A percentile compares a stretch with the other conserved stretches of the same genome.
phyloP scores from a whole-genome alignment of 2,329 filamentous ascomycete genomes.

The Stagonosporopsis rhizophila region DNA sequence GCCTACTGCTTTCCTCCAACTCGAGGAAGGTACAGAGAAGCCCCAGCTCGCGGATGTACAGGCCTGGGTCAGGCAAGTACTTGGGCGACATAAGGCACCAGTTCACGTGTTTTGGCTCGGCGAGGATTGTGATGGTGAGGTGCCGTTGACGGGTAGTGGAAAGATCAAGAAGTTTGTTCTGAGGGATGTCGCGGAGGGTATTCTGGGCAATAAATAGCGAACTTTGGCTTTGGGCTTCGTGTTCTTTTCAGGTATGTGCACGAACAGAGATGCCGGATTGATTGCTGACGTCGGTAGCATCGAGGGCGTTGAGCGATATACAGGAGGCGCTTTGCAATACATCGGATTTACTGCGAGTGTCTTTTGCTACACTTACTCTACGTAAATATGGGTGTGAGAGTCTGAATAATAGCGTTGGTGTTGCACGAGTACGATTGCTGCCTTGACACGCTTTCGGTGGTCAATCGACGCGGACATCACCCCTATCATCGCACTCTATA shows the following conservation, averaged over 20 bases:
- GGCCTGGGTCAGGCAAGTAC: slow-evolving; percentile 47
- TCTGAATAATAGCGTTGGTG: neutral
- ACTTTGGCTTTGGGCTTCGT: neutral
- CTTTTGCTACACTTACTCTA: neutral
- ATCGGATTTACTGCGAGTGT: neutral
- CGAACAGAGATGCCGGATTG: neutral
- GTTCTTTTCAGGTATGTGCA: neutral
- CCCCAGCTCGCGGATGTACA: slow-evolving; percentile 45
- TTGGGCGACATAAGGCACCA: slow-evolving; percentile 62
- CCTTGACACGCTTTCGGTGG: neutral
- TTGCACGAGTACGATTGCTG: neutral
- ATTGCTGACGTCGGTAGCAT: neutral
- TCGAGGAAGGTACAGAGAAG: slow-evolving; percentile 30
- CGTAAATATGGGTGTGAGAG: neutral
- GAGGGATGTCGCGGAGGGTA: slow-evolving; percentile 36
- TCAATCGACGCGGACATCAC: neutral
- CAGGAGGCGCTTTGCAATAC: neutral
- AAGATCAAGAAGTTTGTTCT: slow-evolving; percentile 55
- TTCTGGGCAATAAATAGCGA: slow-evolving; percentile 23
- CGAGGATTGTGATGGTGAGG: slow-evolving; percentile 46
- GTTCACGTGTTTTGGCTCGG: slow-evolving; percentile 80
- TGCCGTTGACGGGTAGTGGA: slow-evolving; percentile 54
- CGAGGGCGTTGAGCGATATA: neutral
- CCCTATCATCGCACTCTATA: neutral
- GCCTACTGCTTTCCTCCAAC: slow-evolving; percentile 68